Evolutionary conservation across 148 eudicot genomes (phyloP).

Genomic region (Euryodendron excelsum): DNA sequence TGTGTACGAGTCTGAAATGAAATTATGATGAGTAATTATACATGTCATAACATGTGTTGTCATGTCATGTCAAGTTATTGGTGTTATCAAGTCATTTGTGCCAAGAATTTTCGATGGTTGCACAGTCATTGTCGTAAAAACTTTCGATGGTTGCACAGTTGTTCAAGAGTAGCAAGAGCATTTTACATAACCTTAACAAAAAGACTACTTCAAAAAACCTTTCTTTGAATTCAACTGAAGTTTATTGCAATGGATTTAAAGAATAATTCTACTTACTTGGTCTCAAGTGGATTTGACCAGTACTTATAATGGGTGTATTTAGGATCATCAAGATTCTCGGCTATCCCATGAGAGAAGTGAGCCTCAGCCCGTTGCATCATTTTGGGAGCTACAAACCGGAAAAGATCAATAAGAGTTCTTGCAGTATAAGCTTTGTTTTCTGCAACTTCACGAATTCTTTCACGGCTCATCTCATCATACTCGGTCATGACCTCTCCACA

Average conservation of each 20-base stretch:
- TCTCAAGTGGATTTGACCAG: conserved; percentile 59
- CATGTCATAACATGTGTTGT: too few relatives aligned
- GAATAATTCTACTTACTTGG: conserved; percentile 29
- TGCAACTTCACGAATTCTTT: conserved; percentile 26
- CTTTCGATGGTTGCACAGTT: too few relatives aligned
- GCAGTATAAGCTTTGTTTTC: conserved; percentile 46
- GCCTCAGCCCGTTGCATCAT: conserved; percentile 51
- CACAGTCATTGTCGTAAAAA: too few relatives aligned
- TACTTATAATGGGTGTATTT: conserved; percentile 45
- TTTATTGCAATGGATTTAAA: neutral
- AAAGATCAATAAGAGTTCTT: conserved; percentile 28
- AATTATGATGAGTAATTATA: too few relatives aligned
- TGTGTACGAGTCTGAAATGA: too few relatives aligned
- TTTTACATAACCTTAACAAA: too few relatives aligned
- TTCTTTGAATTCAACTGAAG: neutral
- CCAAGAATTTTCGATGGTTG: too few relatives aligned
- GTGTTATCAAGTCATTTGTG: too few relatives aligned
- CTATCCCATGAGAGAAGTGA: conserved; percentile 55
- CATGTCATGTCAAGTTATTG: too few relatives aligned
- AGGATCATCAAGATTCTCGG: conserved; percentile 43
- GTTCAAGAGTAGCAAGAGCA: too few relatives aligned
- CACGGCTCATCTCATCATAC: conserved; percentile 39
- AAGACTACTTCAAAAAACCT: too few relatives aligned
- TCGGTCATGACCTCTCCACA: conserved; percentile 44
- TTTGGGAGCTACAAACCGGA: conserved; percentile 48